phyloP scores from a whole-genome alignment of 139 green algal species.

The Ettlia oleoabundans region DNA sequence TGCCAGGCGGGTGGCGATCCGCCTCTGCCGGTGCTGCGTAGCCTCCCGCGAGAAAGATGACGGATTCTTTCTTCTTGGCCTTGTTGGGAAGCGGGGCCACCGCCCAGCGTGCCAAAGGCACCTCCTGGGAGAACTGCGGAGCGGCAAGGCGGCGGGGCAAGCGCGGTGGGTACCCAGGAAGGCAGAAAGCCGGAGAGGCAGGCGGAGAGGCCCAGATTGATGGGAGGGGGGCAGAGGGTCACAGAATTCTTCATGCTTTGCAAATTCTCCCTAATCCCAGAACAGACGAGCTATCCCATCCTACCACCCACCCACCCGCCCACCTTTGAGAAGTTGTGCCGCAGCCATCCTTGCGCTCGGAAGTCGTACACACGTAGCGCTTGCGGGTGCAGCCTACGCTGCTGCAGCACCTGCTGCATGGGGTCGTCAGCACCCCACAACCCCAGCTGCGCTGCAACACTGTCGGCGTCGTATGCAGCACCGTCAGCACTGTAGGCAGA shows the following conservation, averaged over 20 bases:
- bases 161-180: no score
- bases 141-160: background rate
- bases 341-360: background rate
- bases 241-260: no score
- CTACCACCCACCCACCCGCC: no score
- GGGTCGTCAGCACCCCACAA: background rate
- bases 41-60: background rate
- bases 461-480: no score
- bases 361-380: conserved; percentile 13
- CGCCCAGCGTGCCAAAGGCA: conserved; percentile 18
- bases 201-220: background rate
- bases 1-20: background rate
- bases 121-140: conserved; percentile 6
- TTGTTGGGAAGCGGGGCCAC: conserved; percentile 29
- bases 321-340: conserved; percentile 17
- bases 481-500: no score
- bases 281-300: no score
- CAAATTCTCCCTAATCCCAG: no score
- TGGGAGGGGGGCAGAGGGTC: background rate
- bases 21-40: background rate
- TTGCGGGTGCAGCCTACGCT: background rate
- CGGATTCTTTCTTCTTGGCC: conserved; percentile 17
- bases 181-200: background rate
- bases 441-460: background rate
- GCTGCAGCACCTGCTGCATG: background rate